A percentile compares a stretch with the other conserved stretches of the same genome.
Conservation (phyloP, 2,329 filamentous ascomycete genomes). For the Aspergillus intermedius region DNA sequence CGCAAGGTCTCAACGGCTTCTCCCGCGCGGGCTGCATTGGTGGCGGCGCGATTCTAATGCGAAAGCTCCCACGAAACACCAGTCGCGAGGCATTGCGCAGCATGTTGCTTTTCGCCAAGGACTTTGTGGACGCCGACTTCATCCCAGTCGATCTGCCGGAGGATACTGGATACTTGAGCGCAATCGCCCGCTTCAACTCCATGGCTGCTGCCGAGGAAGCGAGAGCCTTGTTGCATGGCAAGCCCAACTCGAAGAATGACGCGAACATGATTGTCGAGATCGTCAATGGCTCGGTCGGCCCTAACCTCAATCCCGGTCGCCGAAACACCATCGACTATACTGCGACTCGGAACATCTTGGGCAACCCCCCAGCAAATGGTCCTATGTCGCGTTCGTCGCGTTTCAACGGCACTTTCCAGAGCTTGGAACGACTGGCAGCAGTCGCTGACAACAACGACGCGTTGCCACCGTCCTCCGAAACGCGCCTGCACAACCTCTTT, state of each 20-base stretch:
- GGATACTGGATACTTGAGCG: slow-evolving; percentile 51
- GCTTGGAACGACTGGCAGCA: slow-evolving; percentile 51
- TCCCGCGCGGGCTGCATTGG: slow-evolving; percentile 22
- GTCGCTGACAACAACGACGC: slow-evolving; percentile 45
- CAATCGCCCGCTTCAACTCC: slow-evolving; percentile 54
- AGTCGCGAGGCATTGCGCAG: slow-evolving; percentile 53
- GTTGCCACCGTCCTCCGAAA: slow-evolving; percentile 45
- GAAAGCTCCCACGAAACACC: slow-evolving; percentile 54
- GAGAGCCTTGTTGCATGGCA: slow-evolving; percentile 53
- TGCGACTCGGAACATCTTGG: slow-evolving; percentile 27
- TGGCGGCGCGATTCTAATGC: slow-evolving; percentile 47
- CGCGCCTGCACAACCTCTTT: slow-evolving; percentile 51
- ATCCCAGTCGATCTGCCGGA: slow-evolving; percentile 50
- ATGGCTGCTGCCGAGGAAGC: slow-evolving; percentile 54
- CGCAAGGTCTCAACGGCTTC: slow-evolving; percentile 31
- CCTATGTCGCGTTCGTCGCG: slow-evolving; percentile 48
- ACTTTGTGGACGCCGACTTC: slow-evolving; percentile 55
- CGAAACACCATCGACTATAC: slow-evolving; percentile 51
- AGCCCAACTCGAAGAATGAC: slow-evolving; percentile 55
- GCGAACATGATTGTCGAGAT: slow-evolving; percentile 53
- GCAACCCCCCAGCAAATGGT: slow-evolving; percentile 27
- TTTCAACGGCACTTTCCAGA: slow-evolving; percentile 57
- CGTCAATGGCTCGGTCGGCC: slow-evolving; percentile 36
- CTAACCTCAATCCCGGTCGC: slow-evolving; percentile 31
- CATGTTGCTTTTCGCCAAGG: slow-evolving; percentile 60